Percentiles rank a stretch among this genome's conserved stretches.
phyloP scores from a whole-genome alignment of 2,329 filamentous ascomycete genomes.

The Alternaria panax region DNA sequence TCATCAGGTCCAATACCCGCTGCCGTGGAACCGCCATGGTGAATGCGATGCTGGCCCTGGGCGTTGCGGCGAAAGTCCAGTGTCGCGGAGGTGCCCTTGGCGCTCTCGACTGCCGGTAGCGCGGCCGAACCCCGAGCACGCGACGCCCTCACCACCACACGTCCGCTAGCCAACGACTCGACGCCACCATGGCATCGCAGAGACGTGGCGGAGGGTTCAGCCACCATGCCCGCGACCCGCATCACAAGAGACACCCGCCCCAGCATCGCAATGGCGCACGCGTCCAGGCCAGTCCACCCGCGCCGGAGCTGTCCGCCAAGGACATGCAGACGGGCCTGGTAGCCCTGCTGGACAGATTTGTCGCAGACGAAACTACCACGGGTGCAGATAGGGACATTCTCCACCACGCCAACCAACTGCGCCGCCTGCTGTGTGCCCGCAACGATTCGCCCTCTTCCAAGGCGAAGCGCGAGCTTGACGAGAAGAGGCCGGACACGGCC shows the following conservation, averaged over 20 bases:
- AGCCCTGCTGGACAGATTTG: slow-evolving; percentile 40
- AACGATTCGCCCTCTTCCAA: slow-evolving; percentile 58
- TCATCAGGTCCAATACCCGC: slow-evolving; percentile 74
- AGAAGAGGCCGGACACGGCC: slow-evolving; percentile 33
- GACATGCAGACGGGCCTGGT: slow-evolving; percentile 43
- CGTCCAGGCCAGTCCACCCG: background rate
- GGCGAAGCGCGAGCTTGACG: slow-evolving; percentile 52
- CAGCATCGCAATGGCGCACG: slow-evolving; percentile 8
- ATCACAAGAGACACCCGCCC: slow-evolving; percentile 6
- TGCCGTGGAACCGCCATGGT: slow-evolving; percentile 61
- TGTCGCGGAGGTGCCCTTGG: slow-evolving; percentile 23
- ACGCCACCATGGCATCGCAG: slow-evolving; percentile 27
- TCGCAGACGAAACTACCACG: slow-evolving; percentile 34
- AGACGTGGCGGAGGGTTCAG: slow-evolving; percentile 30
- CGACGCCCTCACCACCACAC: no score
- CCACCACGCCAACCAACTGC: slow-evolving; percentile 40
- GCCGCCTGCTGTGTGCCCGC: slow-evolving; percentile 34
- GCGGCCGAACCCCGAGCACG: no score
- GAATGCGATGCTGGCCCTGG: slow-evolving; percentile 6
- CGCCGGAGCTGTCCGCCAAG: slow-evolving; percentile 23
- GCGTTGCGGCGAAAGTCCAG: slow-evolving; percentile 22
- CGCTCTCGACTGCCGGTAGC: slow-evolving; percentile 15
- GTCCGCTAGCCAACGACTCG: no score
- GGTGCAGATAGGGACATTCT: slow-evolving; percentile 37
- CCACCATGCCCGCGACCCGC: slow-evolving; percentile 25